Evolutionary conservation across 1,139 yeast species (phyloP).

Genomic region (Casaregolazyma suthepensis): DNA sequence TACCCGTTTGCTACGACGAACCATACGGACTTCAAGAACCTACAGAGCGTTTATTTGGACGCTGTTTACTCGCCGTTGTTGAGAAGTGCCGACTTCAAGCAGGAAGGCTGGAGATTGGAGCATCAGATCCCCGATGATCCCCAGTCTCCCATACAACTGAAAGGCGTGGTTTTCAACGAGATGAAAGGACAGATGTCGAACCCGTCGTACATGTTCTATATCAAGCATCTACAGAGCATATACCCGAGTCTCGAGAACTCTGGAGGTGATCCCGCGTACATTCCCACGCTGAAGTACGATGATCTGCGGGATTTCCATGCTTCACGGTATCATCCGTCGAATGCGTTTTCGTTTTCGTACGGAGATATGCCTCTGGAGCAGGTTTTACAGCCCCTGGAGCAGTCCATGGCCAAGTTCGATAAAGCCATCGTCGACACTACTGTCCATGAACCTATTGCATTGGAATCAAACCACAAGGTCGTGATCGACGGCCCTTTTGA

Average conservation of each 20-base stretch:
- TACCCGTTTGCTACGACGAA: slow-evolving; percentile 97
- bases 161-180: slow-evolving; percentile 96
- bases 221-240: slow-evolving; percentile 74
- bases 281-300: slow-evolving; percentile 66
- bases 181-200: slow-evolving; percentile 98
- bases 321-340: slow-evolving; percentile 80
- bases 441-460: slow-evolving; percentile 41
- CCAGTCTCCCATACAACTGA: slow-evolving; percentile 57
- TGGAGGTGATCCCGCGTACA: slow-evolving; percentile 88
- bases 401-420: slow-evolving; percentile 47
- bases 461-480: slow-evolving; percentile 35
- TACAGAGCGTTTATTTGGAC: slow-evolving; percentile 84
- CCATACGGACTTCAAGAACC: slow-evolving; percentile 67
- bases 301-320: slow-evolving; percentile 73
- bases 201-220: slow-evolving; percentile 78
- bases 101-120: slow-evolving; percentile 98
- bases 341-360: slow-evolving; percentile 80
- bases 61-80: slow-evolving; percentile 80
- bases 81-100: slow-evolving; percentile 74
- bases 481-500: slow-evolving; percentile 71
- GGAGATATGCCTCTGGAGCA: slow-evolving; percentile 65
- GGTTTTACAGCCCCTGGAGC: slow-evolving; percentile 55
- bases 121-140: slow-evolving; percentile 53
- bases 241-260: slow-evolving; percentile 82
- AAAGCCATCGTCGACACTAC: slow-evolving; percentile 15